A percentile compares a stretch with the other conserved stretches of the same genome.
Conservation (phyloP, 2,329 filamentous ascomycete genomes). For the Incumbomyces lentus region DNA sequence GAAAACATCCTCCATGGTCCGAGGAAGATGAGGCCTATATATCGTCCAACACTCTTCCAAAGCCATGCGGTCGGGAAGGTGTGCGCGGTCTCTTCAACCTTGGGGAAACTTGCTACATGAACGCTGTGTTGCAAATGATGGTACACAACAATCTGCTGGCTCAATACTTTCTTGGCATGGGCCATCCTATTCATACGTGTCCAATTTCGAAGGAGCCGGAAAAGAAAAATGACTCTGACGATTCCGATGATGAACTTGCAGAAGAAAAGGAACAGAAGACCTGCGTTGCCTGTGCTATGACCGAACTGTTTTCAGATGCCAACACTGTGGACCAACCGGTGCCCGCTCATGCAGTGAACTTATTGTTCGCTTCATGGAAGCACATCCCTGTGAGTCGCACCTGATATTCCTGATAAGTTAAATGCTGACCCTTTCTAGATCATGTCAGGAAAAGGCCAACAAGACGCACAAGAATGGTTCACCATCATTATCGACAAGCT, state of each 20-base stretch:
- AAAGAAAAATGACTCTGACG: conserved; percentile 20
- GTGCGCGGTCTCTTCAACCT: conserved; percentile 92
- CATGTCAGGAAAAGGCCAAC: conserved; percentile 82
- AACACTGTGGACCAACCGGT: conserved; percentile 59
- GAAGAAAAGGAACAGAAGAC: conserved; percentile 24
- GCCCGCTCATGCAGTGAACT: conserved; percentile 80
- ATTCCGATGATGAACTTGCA: conserved; percentile 16
- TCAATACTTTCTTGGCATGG: conserved; percentile 85
- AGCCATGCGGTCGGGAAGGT: conserved; percentile 76
- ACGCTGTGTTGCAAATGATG: conserved; percentile 85
- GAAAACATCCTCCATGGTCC: conserved; percentile 26
- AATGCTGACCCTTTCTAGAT: conserved; percentile 23
- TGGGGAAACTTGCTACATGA: conserved; percentile 97
- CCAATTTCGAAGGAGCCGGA: conserved; percentile 29
- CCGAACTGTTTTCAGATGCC: conserved; percentile 54
- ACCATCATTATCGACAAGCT: conserved; percentile 89
- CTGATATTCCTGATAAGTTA: conserved; percentile 24
- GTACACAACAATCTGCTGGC: conserved; percentile 86
- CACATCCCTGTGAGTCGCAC: conserved; percentile 52
- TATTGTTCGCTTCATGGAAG: conserved; percentile 83
- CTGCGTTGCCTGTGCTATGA: conserved; percentile 51
- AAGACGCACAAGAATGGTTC: conserved; percentile 95
- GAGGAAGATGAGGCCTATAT: conserved; percentile 49
- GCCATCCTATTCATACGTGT: conserved; percentile 72
- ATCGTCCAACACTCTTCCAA: conserved; percentile 30